These are phyloP conservation scores for Trypanosoma scelopori DNA, from an alignment of 208 protist genomes.

Conservation along the genomic window DNA sequence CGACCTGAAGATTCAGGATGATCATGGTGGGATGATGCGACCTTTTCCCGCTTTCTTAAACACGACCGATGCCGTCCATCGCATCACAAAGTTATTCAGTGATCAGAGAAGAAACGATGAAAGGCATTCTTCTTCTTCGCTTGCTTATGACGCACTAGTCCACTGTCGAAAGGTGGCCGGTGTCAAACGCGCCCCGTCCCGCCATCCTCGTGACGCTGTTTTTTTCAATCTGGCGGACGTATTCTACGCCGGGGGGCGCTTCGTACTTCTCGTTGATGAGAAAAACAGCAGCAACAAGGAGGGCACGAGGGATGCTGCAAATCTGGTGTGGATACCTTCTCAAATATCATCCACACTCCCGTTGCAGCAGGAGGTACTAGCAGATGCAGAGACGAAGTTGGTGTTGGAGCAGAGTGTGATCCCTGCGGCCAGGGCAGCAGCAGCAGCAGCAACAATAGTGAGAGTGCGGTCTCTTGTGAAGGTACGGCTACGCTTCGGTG, in stretches of 20 bases:
- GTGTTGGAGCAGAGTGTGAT: slow-evolving; percentile 3
- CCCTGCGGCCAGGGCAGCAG: not conserved
- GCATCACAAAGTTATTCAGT: not conserved
- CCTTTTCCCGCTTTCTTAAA: slow-evolving; percentile 2
- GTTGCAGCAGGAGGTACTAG: not conserved
- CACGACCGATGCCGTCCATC: not conserved
- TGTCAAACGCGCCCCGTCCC: not conserved
- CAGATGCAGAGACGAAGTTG: not conserved
- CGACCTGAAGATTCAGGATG: not conserved
- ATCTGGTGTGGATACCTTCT: not conserved
- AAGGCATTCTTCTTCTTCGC: not conserved
- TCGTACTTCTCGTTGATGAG: slow-evolving; percentile 1
- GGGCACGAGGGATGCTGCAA: not conserved
- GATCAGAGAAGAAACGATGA: not conserved
- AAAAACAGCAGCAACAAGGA: not conserved
- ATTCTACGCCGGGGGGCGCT: slow-evolving; percentile 5
- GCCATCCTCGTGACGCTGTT: slow-evolving; percentile 3
- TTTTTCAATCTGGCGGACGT: slow-evolving; percentile 9
- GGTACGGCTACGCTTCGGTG: not conserved
- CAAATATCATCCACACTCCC: not conserved
- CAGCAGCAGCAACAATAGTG: not conserved
- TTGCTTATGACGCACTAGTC: not conserved
- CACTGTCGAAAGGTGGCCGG: not conserved
- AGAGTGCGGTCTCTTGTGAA: not conserved
- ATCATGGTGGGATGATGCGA: not conserved